Evolutionary conservation across 106 monocot species (phyloP).

Genomic region (Dendrobium officinale): DNA sequence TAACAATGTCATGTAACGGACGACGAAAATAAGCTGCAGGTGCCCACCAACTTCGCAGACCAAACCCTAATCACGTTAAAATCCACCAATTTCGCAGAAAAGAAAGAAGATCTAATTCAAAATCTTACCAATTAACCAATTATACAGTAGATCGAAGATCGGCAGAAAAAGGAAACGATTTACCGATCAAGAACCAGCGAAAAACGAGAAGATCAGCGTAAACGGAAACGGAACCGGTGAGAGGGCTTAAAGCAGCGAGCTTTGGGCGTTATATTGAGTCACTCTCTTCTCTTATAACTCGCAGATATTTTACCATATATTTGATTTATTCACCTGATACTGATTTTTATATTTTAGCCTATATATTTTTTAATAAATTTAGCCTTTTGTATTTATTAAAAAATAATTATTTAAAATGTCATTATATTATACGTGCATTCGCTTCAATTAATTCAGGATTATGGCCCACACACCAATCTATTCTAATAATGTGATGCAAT

Average conservation of each 20-base stretch:
- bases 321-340: not conserved
- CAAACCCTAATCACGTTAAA: conserved; percentile 3
- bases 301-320: not conserved
- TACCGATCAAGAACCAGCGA: not conserved
- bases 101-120: not conserved
- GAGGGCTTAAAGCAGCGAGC: not conserved
- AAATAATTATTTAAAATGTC: too few species aligned
- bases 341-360: not conserved
- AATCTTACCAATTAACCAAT: not conserved
- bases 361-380: not conserved
- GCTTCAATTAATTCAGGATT: too few species aligned
- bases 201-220: not conserved
- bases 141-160: not conserved
- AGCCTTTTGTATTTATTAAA: not conserved
- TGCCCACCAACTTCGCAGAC: not conserved
- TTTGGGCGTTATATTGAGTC: conserved; percentile 2
- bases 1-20: not conserved
- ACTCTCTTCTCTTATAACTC: not conserved
- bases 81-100: not conserved
- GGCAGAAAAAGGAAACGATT: not conserved
- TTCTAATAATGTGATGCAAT: too few species aligned
- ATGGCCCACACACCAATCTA: too few species aligned
- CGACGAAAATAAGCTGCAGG: not conserved
- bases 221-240: not conserved
- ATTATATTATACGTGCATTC: too few species aligned